These are phyloP conservation scores for Lipomyces spencermartinsiae DNA, from an alignment of 805 yeast species.

Conservation along the genomic window DNA sequence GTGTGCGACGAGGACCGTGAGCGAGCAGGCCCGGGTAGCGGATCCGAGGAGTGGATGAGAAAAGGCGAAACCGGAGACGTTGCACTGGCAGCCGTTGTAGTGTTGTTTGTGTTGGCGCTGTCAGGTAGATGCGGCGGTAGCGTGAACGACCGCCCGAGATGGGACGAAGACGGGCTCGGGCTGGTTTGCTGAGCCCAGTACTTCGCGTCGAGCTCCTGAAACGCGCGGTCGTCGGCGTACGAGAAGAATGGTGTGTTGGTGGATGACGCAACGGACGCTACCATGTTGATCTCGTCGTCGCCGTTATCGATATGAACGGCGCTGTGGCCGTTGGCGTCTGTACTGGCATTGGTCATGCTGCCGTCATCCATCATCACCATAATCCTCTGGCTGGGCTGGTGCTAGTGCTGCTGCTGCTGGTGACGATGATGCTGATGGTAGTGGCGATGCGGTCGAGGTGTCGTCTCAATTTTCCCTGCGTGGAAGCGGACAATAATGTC, in stretches of 20 bases:
- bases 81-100: not conserved
- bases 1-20: slow-evolving; percentile 1
- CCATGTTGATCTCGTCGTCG: not conserved
- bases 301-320: not conserved
- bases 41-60: not conserved
- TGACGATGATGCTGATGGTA: not conserved
- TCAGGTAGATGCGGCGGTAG: not conserved
- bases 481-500: too few species aligned
- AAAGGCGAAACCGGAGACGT: slow-evolving; percentile 13
- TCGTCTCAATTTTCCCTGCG: too few species aligned
- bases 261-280: not conserved
- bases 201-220: slow-evolving; percentile 34
- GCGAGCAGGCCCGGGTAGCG: not conserved
- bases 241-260: slow-evolving; percentile 31
- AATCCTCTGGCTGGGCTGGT: too few species aligned
- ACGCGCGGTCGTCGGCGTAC: slow-evolving; percentile 34
- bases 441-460: not conserved
- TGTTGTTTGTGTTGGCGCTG: not conserved
- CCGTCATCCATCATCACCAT: not conserved
- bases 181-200: slow-evolving; percentile 34
- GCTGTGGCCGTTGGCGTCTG: not conserved
- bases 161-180: slow-evolving; percentile 12
- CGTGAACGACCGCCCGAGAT: slow-evolving; percentile 20
- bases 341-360: not conserved
- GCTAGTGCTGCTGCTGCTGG: not conserved